Conservation (phyloP, 306 rosid genomes). For the Fragaria iinumae region DNA sequence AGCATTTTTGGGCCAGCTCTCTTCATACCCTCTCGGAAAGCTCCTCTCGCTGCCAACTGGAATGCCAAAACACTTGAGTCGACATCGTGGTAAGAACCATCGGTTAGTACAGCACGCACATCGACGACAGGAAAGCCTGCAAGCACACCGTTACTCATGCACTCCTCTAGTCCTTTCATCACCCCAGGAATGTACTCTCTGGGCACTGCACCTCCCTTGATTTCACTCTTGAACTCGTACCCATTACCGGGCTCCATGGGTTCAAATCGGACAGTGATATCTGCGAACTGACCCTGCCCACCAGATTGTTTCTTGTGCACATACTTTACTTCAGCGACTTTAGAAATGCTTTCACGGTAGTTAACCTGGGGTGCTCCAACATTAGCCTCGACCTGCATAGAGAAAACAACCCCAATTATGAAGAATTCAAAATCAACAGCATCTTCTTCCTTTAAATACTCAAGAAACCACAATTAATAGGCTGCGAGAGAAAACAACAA, state of each 20-base stretch:
- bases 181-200: slow-evolving; percentile 94
- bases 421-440: slow-evolving; percentile 1
- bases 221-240: slow-evolving; percentile 96
- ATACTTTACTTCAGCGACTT: slow-evolving; percentile 58
- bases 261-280: slow-evolving; percentile 83
- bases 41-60: slow-evolving; percentile 98
- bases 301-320: slow-evolving; percentile 99
- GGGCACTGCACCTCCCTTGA: slow-evolving; percentile 97
- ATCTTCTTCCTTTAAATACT: not conserved
- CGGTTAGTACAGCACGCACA: slow-evolving; percentile 74
- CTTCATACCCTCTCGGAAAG: slow-evolving; percentile 80
- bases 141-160: slow-evolving; percentile 89
- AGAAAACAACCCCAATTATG: slow-evolving; percentile 22
- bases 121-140: slow-evolving; percentile 97
- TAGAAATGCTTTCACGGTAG: slow-evolving; percentile 95
- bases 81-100: slow-evolving; percentile 92
- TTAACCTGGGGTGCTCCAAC: slow-evolving; percentile 99
- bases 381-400: slow-evolving; percentile 82
- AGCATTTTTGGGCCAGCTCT: slow-evolving; percentile 90
- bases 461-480: not conserved
- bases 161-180: slow-evolving; percentile 97
- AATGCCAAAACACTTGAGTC: slow-evolving; percentile 96
- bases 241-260: slow-evolving; percentile 90
- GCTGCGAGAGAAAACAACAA: not conserved
- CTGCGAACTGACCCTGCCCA: slow-evolving; percentile 97